A percentile compares a stretch with the other conserved stretches of the same genome.
phyloP scores from a whole-genome alignment of 1,284 basidiomycete species.

The Ustilago lituana region DNA sequence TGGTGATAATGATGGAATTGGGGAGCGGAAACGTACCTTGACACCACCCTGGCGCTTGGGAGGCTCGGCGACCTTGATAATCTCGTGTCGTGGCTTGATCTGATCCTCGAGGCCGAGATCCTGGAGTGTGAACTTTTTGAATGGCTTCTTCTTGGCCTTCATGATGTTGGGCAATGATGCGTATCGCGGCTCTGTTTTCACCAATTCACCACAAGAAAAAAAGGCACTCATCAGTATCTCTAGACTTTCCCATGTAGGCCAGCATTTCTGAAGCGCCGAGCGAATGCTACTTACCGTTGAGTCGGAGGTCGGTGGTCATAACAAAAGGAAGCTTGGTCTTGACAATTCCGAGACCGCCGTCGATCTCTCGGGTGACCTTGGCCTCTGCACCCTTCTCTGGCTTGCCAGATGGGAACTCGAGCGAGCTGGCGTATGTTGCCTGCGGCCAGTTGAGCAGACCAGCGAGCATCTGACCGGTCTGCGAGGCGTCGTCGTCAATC shows the following conservation, averaged over 20 bases:
- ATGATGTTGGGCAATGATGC: constrained; percentile 68
- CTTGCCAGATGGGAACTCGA: constrained; percentile 75
- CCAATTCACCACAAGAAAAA: not conserved
- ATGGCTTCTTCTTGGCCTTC: constrained; percentile 94
- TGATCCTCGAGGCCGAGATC: constrained; percentile 84
- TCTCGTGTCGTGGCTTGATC: constrained; percentile 80
- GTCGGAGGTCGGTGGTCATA: constrained; percentile 88
- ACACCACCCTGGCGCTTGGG: constrained; percentile 88
- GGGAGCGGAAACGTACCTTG: constrained; percentile 74
- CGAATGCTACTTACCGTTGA: constrained; percentile 53
- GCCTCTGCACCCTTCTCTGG: constrained; percentile 75
- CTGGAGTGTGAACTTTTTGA: constrained; percentile 82
- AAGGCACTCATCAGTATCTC: not conserved
- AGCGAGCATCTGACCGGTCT: constrained; percentile 97
- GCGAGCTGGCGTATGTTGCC: constrained; percentile 92
- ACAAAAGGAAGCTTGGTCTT: constrained; percentile 83
- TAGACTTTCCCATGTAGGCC: no score
- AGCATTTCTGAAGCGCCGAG: no score
- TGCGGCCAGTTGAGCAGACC: constrained; percentile 92
- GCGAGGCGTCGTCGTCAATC: constrained; percentile 96
- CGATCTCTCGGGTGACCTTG: constrained; percentile 87
- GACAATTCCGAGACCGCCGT: constrained; percentile 89
- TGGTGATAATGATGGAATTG: not conserved
- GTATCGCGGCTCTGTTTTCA: constrained; percentile 62
- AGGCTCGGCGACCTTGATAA: constrained; percentile 88